Evolutionary conservation across 805 yeast genomes (phyloP), one percentile per base, ranked within the genome.

Genomic region (Candida adriatica): DNA sequence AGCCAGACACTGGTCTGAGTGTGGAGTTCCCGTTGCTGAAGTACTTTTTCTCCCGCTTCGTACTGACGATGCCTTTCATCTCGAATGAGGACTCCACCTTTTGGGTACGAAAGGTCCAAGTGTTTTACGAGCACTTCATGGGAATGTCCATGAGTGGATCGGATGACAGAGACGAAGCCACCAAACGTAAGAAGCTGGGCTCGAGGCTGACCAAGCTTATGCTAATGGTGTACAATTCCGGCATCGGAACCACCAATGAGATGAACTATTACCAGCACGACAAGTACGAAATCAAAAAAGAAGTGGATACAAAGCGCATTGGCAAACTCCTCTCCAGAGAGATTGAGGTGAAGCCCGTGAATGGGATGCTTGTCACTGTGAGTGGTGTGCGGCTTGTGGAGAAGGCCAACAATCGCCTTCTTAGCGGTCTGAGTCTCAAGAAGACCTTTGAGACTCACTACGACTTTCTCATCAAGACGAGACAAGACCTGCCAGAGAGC

Each of bases 101-200:
- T 48, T 90, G 96, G 96, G 73, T 73, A 30, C 65, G 62, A 27
- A 78, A 79, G 29, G 77, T 87, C 1, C 96, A 88, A 56, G 77
- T 78, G 16, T 85, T 88, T 48, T 72, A 80, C 48, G 94, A 87
- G 50, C 71, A 79, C 34, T 78, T 92, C 59, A 79, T 83, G 55
- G 59, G 67, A 14, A 75, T 84, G 52, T 73, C 75, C 26, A 73
- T 90, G 30, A 76, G 87, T 40, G 71, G 76, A 35, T 70, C 88
- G 16, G 72, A 73, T 25, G 95, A 85, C 44, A 63, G 96, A 19
- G 79, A 76, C 11, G 85, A 81, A 39, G 61, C 73, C n/a, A 73
- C 86, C 3, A 79, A 92, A 48, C 64, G 86, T 18, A 70, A 72
- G 45, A 72, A 81, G 41, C 56, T 78, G 28, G 75, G 75, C 15